Base-by-base conservation (phyloP, 2,329 filamentous ascomycete genomes). In the Falciphora oryzae region DNA sequence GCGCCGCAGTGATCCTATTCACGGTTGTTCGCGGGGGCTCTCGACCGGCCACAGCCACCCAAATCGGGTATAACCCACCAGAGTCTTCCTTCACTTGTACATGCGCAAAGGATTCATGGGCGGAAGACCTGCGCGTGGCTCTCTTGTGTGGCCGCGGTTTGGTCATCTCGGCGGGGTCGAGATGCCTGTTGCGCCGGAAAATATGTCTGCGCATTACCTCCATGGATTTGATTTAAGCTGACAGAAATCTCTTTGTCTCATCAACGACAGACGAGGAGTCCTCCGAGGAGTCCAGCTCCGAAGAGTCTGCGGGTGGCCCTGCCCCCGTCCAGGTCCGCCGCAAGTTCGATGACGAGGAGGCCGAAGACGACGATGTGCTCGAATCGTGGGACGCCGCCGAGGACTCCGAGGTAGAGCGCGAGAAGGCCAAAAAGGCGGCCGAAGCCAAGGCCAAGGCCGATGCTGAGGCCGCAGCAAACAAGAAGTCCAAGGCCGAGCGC, bases 311-410 rank as follows among this genome's bases (percentile, higher is more conserved):
- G 38, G 75, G 76, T 5, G n/a, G 31, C 2, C 70, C 75, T 61
- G 75, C 72, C 56, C 74, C 74, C 65, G 71, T 73, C 14, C 53
- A n/a, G n/a, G 22, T 57, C 63, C 80, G 81, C 68, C 79, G 82
- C 69, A 92, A 95, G 80, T 97, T 97, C 74, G 93, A 95, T 71
- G 94, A 98, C 71, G 94, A 98, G 76, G 93, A 97, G 77, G 89
- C 83, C 64, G 88, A 93, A 44, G 88, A 90, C 69, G 83, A 82
- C 71, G 92, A 96, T 78, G 93, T 94, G 65, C 86, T 97, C 73
- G 95, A 99, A 66, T 94, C 92, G 44, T 99, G 95, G 95, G 93
- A 98, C 73, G 94, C 92, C 65, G 93, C 91, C 70, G 95, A 98
- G 74, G 95, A 99, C 80, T 97, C 93, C 67, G 95, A 99, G 73